Evolutionary conservation across 2,329 filamentous ascomycete species (phyloP), one percentile per base, ranked within the genome.

Genomic region (Dactylellina cionopaga): DNA sequence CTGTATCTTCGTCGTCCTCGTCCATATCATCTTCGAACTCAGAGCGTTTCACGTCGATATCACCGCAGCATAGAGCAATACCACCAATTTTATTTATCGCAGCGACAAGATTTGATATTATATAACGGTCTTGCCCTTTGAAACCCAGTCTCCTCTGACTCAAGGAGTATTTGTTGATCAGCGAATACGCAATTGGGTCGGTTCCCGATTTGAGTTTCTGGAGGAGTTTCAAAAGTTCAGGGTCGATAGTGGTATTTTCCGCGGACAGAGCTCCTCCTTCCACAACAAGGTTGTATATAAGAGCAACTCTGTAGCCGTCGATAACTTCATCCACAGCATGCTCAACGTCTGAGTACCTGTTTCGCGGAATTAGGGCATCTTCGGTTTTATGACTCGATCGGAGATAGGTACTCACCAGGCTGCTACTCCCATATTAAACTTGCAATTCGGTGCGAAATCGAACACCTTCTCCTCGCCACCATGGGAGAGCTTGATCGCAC

Each of bases 321-420:
- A 15, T 25, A 3, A 71, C 25, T 22, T 71, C 51, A 1, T 64
- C 51, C 6, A 71, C 58, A 1, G 66, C 49, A 52, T 71, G 66
- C 19, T 64, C 27, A n/a, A 71, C 66, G 19, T 71, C 66, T n/a
- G 66, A 71, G 29, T 71, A 71, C 59, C 59, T 64, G 37, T n/a
- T 19, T 51, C 24, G 9, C 1, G 46, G n/a, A 13, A 15, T 64
- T 44, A 64, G 24, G 25, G 10, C 19, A n/a, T 5, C n/a, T 2
- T 51, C 2, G 24, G 2, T 9, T 51, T 59, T 17, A 22, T n/a
- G 19, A 46, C 1, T 15, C 6, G 3, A 5, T 44, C 1, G 25
- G 7, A 15, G 46, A n/a, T 22, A n/a, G 10, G 7, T n/a, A 35
- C 59, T 35, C 6, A 64, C 66, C 66, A 71, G 7, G 66, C 66